phyloP scores from a whole-genome alignment of 2,329 filamentous ascomycete species.

The Pseudomassariella vexata region DNA sequence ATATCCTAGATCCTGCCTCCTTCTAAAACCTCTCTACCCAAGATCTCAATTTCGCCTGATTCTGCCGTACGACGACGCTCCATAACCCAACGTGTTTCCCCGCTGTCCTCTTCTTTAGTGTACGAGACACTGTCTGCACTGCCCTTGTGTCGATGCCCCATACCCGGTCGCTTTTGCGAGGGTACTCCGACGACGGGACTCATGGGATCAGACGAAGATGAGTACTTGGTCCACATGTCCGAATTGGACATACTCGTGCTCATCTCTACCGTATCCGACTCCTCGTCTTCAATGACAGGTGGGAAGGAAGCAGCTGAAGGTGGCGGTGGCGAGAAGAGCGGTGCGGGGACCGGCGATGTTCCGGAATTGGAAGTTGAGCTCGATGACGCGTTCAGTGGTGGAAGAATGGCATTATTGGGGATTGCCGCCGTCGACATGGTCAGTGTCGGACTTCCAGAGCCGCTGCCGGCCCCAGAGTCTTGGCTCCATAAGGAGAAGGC shows the following conservation, averaged over 20 bases:
- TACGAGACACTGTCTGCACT: slow-evolving; percentile 68
- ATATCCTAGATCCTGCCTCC: slow-evolving; percentile 35
- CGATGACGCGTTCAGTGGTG: slow-evolving; percentile 13
- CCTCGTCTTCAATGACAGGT: slow-evolving; percentile 35
- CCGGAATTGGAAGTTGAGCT: slow-evolving; percentile 12
- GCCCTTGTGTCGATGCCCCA: slow-evolving; percentile 33
- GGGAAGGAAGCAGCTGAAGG: slow-evolving; percentile 19
- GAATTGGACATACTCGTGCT: slow-evolving; percentile 13
- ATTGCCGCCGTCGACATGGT: slow-evolving; percentile 32
- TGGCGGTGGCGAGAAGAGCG: slow-evolving; percentile 17
- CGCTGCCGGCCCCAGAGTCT: slow-evolving; percentile 41
- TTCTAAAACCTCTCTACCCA: slow-evolving; percentile 59
- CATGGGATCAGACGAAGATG: slow-evolving; percentile 13
- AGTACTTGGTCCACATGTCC: slow-evolving; percentile 14
- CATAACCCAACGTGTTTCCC: slow-evolving; percentile 61
- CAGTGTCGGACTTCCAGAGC: slow-evolving; percentile 44
- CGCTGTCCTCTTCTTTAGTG: slow-evolving; percentile 53
- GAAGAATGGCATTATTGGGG: slow-evolving; percentile 12
- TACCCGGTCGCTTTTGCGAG: slow-evolving; percentile 22
- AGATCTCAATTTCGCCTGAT: slow-evolving; percentile 57
- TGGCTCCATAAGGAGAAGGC: slow-evolving; percentile 42
- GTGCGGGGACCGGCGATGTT: slow-evolving; percentile 9
- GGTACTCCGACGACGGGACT: slow-evolving; percentile 12
- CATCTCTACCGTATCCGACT: slow-evolving; percentile 11
- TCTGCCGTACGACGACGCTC: slow-evolving; percentile 63